Evolutionary conservation across 345 rosid genomes (phyloP).

Genomic region (Eutrema yunnanense): DNA sequence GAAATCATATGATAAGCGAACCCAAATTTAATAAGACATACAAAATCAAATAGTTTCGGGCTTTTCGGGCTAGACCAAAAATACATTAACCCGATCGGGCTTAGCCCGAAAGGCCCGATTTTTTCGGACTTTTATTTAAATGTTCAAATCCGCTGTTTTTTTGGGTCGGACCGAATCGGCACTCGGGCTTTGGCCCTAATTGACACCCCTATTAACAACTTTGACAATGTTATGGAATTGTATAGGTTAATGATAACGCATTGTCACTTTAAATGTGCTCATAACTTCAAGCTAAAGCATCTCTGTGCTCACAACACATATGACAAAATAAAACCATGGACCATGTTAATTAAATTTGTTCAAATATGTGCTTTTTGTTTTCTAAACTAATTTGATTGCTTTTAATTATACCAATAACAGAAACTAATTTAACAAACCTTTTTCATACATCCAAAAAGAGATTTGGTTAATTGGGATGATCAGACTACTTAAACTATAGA

Average conservation of each 20-base stretch:
- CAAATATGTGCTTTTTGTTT: background rate
- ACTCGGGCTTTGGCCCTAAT: no score
- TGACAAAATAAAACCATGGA: conserved; percentile 21
- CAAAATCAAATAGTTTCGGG: no score
- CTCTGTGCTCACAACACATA: conserved; percentile 25
- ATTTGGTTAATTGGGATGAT: conserved; percentile 16
- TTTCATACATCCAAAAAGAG: conserved; percentile 18
- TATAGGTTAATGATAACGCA: conserved; percentile 10
- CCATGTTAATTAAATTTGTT: background rate
- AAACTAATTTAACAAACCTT: conserved; percentile 1
- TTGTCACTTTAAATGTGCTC: conserved; percentile 23
- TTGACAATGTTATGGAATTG: background rate
- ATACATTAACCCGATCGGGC: no score
- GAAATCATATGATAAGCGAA: no score
- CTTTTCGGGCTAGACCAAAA: no score
- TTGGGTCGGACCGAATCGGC: no score
- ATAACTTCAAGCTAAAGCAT: conserved; percentile 27
- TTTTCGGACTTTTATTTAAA: no score
- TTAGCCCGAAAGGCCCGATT: no score
- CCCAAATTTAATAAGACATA: no score
- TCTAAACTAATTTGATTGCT: background rate
- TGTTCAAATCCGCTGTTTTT: no score
- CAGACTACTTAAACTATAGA: conserved; percentile 19
- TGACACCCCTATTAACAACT: background rate
- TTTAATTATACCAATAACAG: background rate